Evolutionary conservation across 169 alveolate species (phyloP).

Genomic region (Plasmodium coatneyi): DNA sequence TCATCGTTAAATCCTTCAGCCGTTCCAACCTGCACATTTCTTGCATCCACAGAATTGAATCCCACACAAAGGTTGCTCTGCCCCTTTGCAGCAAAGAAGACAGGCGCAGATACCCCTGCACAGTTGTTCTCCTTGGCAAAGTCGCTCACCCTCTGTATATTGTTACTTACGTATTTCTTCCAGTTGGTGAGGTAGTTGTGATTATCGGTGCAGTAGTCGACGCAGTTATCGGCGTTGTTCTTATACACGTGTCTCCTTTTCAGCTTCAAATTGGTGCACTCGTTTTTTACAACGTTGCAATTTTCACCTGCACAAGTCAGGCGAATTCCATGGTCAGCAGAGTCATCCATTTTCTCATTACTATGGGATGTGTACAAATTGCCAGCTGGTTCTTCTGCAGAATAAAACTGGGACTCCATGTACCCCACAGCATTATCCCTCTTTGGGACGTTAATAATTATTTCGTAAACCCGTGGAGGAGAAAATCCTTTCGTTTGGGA

Average conservation of each 20-base stretch:
- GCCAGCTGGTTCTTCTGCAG: not conserved
- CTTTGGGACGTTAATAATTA: slow-evolving; percentile 16
- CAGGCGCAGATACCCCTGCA: not conserved
- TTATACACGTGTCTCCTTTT: not conserved
- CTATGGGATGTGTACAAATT: not conserved
- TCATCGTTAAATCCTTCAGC: not conserved
- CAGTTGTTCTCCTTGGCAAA: not conserved
- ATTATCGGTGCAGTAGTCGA: not conserved
- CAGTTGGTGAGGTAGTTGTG: not conserved
- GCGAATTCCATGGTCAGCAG: not conserved
- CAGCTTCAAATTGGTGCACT: not conserved
- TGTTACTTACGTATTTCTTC: not conserved
- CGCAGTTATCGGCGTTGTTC: not conserved
- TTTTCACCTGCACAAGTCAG: not conserved
- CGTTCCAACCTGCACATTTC: not conserved
- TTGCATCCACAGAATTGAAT: not conserved
- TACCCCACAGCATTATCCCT: not conserved
- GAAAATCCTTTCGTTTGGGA: not conserved
- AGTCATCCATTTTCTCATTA: not conserved
- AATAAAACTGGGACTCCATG: not conserved
- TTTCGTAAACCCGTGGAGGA: slow-evolving; percentile 1
- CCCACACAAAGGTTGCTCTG: not conserved
- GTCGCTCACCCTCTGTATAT: not conserved
- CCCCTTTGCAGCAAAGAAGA: not conserved
- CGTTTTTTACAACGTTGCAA: not conserved